These are phyloP conservation scores for Torulaspora delbrueckii DNA, from an alignment of 805 yeast genomes.

Conservation along the genomic window DNA sequence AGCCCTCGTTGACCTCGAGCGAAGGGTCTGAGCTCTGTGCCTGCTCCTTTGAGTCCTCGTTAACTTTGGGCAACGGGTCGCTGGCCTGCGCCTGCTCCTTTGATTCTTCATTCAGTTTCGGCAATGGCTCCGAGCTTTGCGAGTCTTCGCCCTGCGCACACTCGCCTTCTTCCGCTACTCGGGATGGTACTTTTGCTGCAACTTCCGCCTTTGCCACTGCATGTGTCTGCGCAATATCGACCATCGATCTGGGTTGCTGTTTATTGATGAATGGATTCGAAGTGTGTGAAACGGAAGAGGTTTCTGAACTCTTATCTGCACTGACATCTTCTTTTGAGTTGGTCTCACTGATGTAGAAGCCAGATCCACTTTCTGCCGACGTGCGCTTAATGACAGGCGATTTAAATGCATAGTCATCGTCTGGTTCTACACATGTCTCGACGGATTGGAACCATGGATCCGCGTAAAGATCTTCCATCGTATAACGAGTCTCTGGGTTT, in stretches of 20 bases:
- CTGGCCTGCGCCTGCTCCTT: background rate
- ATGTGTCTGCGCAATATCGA: slow-evolving; percentile 24
- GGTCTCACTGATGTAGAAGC: slow-evolving; percentile 13
- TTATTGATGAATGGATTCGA: slow-evolving; percentile 11
- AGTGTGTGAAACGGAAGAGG: slow-evolving; percentile 2
- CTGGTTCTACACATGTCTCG: slow-evolving; percentile 47
- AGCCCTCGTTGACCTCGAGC: no score
- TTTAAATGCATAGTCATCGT: slow-evolving; percentile 17
- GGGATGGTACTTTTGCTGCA: slow-evolving; percentile 12
- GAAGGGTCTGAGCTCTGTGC: no score
- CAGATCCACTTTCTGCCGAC: slow-evolving; percentile 13
- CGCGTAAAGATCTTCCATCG: slow-evolving; percentile 47
- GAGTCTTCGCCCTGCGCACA: slow-evolving; percentile 4
- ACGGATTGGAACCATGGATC: slow-evolving; percentile 62
- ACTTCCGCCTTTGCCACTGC: slow-evolving; percentile 1
- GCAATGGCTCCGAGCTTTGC: background rate
- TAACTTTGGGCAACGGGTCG: background rate
- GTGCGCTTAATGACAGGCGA: slow-evolving; percentile 27
- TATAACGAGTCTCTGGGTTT: slow-evolving; percentile 47
- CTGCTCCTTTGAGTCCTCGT: background rate
- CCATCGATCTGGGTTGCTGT: slow-evolving; percentile 24
- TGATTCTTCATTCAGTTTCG: background rate
- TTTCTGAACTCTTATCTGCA: background rate
- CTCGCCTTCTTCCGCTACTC: slow-evolving; percentile 11
- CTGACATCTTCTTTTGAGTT: slow-evolving; percentile 15